Base-by-base conservation (phyloP, 371 early-diverging fungal genomes). In the Gilbertella persicaria region DNA sequence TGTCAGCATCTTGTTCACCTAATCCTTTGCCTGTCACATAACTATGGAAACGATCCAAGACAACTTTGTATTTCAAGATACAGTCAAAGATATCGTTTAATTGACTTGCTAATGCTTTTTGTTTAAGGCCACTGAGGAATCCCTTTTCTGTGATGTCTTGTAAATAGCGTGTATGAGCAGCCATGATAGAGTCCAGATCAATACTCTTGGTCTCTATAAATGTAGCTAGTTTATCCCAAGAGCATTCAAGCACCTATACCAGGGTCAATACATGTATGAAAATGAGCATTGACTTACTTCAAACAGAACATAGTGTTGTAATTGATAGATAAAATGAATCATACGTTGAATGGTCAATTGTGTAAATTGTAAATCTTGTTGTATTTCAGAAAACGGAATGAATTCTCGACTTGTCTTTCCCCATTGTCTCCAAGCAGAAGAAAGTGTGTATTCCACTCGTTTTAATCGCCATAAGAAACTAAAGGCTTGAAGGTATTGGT, bases 241-340 rank as follows among this genome's bases (percentile, higher is more conserved):
- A 88, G 47, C 89, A 88, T 69, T 96, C 97, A 19, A 97, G 77
- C 9, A 93, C 93, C 80, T 92, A 46, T 24, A 13, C 4, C 17
- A 4, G 24, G 10, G 25, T 36, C 24, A 48, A 36, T 35, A 25
- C 9, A 6, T 21, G 1, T 38, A 38, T 3, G 19, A 3, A 14
- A 45, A 45, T 39, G 21, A 3, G 4, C 25, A 0, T 19, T 28
- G 12, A 51, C 28, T 50, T 63, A 84, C 89, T 69, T 92, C 93
- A 59, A 89, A 92, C 35, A 85, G 63, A 8, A 89, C 74, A 60
- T 89, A 95, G 60, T 94, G 93, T 70, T 96, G 96, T 49, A 96
- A 70, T 62, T 97, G 95, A 58, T 87, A 83, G 21, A 92, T 79
- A 69, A 96, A 97, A 65, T 98, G 98, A 24, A 91, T 79, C 97